Conservation (phyloP, 371 early-diverging fungal genomes). For the Umbelopsis sp. region DNA sequence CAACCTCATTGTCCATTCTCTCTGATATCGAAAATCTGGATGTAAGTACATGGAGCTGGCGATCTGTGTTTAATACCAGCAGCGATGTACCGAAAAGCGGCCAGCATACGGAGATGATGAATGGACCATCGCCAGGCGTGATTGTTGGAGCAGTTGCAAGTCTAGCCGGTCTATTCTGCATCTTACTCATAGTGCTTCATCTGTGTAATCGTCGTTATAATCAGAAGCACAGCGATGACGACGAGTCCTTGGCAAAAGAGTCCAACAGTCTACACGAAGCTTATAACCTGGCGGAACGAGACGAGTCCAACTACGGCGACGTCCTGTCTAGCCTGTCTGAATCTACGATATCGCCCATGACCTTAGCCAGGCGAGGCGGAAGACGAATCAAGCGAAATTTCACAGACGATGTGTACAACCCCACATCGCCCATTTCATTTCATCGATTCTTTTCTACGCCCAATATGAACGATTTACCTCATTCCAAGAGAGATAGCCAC, state of each 20-base stretch:
- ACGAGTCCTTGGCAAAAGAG: neutral
- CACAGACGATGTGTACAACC: neutral
- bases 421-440: conserved; percentile 1
- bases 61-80: conserved; percentile 32
- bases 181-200: conserved; percentile 36
- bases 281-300: neutral
- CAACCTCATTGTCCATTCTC: conserved; percentile 42
- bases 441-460: conserved; percentile 17
- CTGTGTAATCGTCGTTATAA: conserved; percentile 29
- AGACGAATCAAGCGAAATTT: conserved; percentile 2
- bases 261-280: neutral
- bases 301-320: conserved; percentile 3
- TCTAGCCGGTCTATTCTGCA: conserved; percentile 37
- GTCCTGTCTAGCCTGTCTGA: neutral
- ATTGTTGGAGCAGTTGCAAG: conserved; percentile 47
- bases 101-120: conserved; percentile 10
- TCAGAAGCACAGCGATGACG: conserved; percentile 12
- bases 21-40: conserved; percentile 50
- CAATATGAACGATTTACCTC: conserved; percentile 5
- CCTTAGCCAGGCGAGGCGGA: conserved; percentile 14
- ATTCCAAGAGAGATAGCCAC: neutral
- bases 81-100: neutral
- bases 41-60: conserved; percentile 50
- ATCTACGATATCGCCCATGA: conserved; percentile 10
- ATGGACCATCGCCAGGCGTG: conserved; percentile 38